Evolutionary conservation across 2,329 filamentous ascomycete genomes (phyloP).

Genomic region (Herpotrichia juniperi): DNA sequence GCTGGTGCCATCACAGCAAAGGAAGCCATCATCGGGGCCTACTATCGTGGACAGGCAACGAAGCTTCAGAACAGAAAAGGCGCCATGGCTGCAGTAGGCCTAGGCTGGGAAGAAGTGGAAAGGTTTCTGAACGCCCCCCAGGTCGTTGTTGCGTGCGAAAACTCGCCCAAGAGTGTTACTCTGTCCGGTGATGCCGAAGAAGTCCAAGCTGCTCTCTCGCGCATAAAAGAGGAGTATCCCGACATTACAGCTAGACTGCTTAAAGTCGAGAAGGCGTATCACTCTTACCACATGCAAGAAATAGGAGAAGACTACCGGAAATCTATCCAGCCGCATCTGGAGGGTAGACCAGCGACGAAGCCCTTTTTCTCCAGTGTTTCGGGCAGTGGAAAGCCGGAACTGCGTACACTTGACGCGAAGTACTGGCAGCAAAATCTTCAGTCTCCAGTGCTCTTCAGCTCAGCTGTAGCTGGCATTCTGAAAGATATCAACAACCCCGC

Average conservation of each 20-base stretch:
- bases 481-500: constrained; percentile 1
- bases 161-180: constrained; percentile 25
- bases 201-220: constrained; percentile 5
- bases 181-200: constrained; percentile 26
- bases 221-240: constrained; percentile 24
- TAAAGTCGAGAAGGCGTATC: constrained; percentile 33
- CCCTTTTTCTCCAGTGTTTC: constrained; percentile 11
- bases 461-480: constrained; percentile 5
- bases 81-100: constrained; percentile 8
- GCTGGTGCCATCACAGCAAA: constrained; percentile 14
- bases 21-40: constrained; percentile 15
- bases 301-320: constrained; percentile 5
- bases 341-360: not conserved
- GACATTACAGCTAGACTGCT: constrained; percentile 24
- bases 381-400: not conserved
- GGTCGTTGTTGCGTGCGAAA: constrained; percentile 20
- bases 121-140: not conserved
- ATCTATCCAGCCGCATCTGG: not conserved
- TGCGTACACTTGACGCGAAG: not conserved
- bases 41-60: not conserved
- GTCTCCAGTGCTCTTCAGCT: constrained; percentile 6
- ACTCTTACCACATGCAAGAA: constrained; percentile 32
- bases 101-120: not conserved
- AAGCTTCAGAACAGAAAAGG: not conserved
- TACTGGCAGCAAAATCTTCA: constrained; percentile 16